These are phyloP conservation scores for Termitomyces sp. DNA, from an alignment of 768 basidiomycete species.

Conservation along the genomic window DNA sequence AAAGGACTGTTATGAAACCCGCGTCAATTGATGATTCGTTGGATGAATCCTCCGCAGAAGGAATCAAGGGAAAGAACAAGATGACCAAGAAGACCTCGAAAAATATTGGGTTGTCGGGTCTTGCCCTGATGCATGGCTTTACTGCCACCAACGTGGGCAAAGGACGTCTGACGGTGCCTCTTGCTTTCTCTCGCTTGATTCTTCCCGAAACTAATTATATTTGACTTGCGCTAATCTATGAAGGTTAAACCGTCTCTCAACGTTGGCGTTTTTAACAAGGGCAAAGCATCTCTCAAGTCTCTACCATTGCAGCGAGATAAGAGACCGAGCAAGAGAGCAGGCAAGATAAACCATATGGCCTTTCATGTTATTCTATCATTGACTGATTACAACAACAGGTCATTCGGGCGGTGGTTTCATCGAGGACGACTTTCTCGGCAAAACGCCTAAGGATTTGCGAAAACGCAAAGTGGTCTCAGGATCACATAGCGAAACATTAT, in stretches of 20 bases:
- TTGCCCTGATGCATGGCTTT: conserved; percentile 68
- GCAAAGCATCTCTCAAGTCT: conserved; percentile 50
- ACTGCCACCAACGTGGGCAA: conserved; percentile 56
- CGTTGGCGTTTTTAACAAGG: conserved; percentile 59
- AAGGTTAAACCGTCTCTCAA: conserved; percentile 39
- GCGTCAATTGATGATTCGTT: conserved; percentile 14
- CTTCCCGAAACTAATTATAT: not conserved
- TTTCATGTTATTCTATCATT: not conserved
- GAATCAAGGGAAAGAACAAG: conserved; percentile 15
- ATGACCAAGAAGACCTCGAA: conserved; percentile 20
- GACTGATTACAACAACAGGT: not conserved
- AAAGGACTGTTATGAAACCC: conserved; percentile 46
- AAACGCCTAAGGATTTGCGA: not conserved
- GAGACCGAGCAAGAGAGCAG: conserved; percentile 18
- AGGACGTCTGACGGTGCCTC: conserved; percentile 53
- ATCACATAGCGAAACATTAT: not conserved
- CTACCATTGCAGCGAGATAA: conserved; percentile 10
- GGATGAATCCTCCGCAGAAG: conserved; percentile 4
- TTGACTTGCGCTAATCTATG: not conserved
- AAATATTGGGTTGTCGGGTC: conserved; percentile 37
- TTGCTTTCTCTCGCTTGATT: not conserved
- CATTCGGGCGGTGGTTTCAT: not conserved
- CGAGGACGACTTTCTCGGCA: conserved; percentile 8
- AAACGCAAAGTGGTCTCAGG: not conserved
- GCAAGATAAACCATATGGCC: conserved; percentile 10